Base-by-base conservation (phyloP, 108 stramenopile species). In the Nannochloropsis oceanica region DNA sequence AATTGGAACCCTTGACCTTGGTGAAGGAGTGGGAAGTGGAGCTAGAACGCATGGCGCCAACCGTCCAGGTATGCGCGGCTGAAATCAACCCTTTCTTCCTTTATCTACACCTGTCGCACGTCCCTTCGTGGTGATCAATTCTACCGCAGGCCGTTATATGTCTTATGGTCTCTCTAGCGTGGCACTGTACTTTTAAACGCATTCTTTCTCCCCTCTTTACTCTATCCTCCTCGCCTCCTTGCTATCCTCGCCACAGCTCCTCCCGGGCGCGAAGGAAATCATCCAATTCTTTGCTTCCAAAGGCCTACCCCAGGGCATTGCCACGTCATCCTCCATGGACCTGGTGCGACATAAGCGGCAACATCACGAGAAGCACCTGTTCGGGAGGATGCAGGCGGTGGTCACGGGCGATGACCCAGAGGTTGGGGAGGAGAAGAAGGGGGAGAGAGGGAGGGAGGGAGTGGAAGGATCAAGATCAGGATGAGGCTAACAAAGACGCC, bases 381-480 rank as follows among this genome's bases (percentile, higher is more conserved):
- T 87, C 79, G 84, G 44, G 26, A 83, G 87, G 12, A 87, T 87
- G 87, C 46, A 84, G 44, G 50, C 43, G 27, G n/a, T 87, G 18
- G 87, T 87, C 27, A 87, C 87, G 25, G 84, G 84, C 3, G 87
- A 87, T 44, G 87, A 87, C 20, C 87, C 87, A 10, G 80, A 87
- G 87, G 87, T 87, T 13, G 25, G 13, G 26, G 43, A 44, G 25
- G 25, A 82, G 81, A 22, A 3, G 34, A 34, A 5, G 34, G 34
- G 34, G 5, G 34, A n/a, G n/a, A n/a, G 34, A 34, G 34, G 34
- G 34, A 34, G 34, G 22, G 59, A 73, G 18, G 2, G 2, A 2
- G 7, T 10, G 2, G n/a, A 18, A 50, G 59, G 59, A 73, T 7
- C 18, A 73, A 73, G 59, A 73, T n/a, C 0, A n/a, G 59, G 59